A percentile compares a stretch with the other conserved stretches of the same genome.
phyloP scores from a whole-genome alignment of 2,329 filamentous ascomycete species.

The Fusarium heterosporum region DNA sequence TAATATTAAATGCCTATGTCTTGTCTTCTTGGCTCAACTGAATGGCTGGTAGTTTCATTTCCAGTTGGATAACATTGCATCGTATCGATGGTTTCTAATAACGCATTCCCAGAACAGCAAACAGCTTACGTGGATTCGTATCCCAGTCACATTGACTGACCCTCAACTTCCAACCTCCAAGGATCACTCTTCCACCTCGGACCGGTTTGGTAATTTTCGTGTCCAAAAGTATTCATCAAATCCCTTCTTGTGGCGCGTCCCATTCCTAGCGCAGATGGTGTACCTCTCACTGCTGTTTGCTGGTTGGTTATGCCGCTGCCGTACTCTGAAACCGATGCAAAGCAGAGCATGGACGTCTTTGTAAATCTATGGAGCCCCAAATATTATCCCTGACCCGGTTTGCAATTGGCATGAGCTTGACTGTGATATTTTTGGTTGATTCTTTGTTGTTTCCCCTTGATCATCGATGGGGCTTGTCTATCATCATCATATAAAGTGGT shows the following conservation, averaged over 20 bases:
- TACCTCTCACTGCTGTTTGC: slow-evolving; percentile 37
- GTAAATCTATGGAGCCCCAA: slow-evolving; percentile 33
- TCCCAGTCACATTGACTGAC: slow-evolving; percentile 2
- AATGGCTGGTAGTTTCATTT: not conserved
- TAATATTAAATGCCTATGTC: slow-evolving; percentile 11
- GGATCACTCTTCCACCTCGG: slow-evolving; percentile 27
- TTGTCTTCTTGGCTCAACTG: slow-evolving; percentile 22
- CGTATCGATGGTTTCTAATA: not conserved
- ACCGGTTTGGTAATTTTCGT: slow-evolving; percentile 25
- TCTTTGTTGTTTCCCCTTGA: slow-evolving; percentile 21
- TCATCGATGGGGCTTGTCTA: slow-evolving; percentile 30
- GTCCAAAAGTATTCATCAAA: slow-evolving; percentile 23
- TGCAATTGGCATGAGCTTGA: slow-evolving; percentile 25
- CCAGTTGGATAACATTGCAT: not conserved
- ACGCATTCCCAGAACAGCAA: not conserved
- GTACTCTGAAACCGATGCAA: slow-evolving; percentile 38
- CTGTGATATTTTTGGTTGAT: slow-evolving; percentile 23
- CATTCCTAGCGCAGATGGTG: slow-evolving; percentile 31
- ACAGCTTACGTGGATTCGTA: slow-evolving; percentile 38
- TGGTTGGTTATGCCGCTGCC: slow-evolving; percentile 32
- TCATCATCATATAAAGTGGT: slow-evolving; percentile 37
- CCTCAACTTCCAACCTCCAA: not conserved
- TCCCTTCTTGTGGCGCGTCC: slow-evolving; percentile 20
- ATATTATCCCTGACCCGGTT: slow-evolving; percentile 22
- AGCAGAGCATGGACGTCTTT: slow-evolving; percentile 35